Percentiles rank a stretch among this genome's conserved stretches.
Conservation (phyloP, 176 grass and related monocot genomes). For the Poa annua region DNA sequence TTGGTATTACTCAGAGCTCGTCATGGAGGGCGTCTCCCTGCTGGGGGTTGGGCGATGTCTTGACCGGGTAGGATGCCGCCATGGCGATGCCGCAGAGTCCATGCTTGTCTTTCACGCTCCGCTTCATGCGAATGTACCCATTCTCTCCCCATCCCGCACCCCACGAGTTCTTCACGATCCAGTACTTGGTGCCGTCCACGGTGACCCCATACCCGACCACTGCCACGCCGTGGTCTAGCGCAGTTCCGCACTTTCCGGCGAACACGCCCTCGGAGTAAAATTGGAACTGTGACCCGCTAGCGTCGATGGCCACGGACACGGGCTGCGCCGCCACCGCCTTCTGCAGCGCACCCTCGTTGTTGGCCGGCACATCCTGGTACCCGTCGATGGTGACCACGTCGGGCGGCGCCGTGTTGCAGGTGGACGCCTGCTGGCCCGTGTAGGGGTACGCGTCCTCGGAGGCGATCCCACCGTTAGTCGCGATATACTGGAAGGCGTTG, state of each 20-base stretch:
- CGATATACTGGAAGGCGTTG: conserved; percentile 64
- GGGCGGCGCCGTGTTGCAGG: conserved; percentile 29
- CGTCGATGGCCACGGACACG: conserved; percentile 62
- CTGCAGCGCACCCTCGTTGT: conserved; percentile 49
- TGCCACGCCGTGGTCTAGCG: conserved; percentile 60
- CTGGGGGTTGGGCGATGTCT: conserved; percentile 46
- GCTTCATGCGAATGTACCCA: conserved; percentile 64
- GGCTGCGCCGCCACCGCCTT: conserved; percentile 62
- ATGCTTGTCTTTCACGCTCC: conserved; percentile 34
- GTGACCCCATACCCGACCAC: conserved; percentile 51
- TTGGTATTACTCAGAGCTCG: conserved; percentile 28
- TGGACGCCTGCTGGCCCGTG: conserved; percentile 15
- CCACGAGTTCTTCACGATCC: conserved; percentile 77
- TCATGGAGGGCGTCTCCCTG: not conserved
- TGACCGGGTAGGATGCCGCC: conserved; percentile 54
- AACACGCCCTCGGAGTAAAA: conserved; percentile 70
- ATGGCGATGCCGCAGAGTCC: conserved; percentile 61
- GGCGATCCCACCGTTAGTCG: conserved; percentile 49
- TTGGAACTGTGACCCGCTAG: conserved; percentile 54
- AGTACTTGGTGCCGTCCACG: conserved; percentile 59
- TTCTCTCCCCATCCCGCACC: conserved; percentile 56
- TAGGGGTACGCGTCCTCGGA: conserved; percentile 48
- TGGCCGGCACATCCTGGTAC: conserved; percentile 55
- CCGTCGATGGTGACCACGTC: conserved; percentile 40
- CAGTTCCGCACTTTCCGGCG: conserved; percentile 45